Base-by-base conservation (phyloP, 2,329 filamentous ascomycete genomes). In the Fusarium sororula region DNA sequence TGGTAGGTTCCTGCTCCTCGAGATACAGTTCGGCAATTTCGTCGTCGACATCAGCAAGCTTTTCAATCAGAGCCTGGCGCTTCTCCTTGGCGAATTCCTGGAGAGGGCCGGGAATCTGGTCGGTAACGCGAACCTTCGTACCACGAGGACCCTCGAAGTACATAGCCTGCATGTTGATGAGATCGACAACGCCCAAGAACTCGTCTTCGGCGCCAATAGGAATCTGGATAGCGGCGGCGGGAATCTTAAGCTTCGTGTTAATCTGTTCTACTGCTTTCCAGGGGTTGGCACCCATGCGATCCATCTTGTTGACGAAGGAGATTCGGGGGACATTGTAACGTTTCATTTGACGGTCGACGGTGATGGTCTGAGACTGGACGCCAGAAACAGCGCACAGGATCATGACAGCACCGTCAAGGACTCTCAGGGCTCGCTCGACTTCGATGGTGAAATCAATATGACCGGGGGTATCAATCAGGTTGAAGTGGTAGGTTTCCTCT, bases 401-500 rank as follows among this genome's bases (percentile, higher is more conserved):
- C 95, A 99, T 97, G 81, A 98, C 95, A 63, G 96, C 96, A 74
- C 96, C 96, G 80, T 99, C 96, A 47, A 99, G 89, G 68, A 99
- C 96, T 82, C 96, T 91, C 81, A 99, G 86, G 66, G 96, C 96
- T 82, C 96, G 90, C 87, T 99, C 96, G 53, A 99, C 96, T 84
- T 99, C 96, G 75, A 99, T 98, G 20, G 96, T 99, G 82, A 99
- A 99, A 83, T 99, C 96, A 80, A 99, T 98, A 85, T 99, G 96
- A 48, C 96, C 96, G 7, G 96, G 96, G 2, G 96, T 99, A 83
- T 99, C 96, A 81, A 99, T 99, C 87, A 99, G 87, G 85, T 99
- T 99, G 87, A 99, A 91, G 83, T 99, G 96, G 84, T 97, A 99
- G 78, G 92, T 94, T 83, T 97, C 91, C 59, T 98, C 94, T 80